Percentiles rank a stretch among this genome's conserved stretches.
Evolutionary conservation across 2,329 filamentous ascomycete genomes (phyloP).

Genomic region (Pseudopyrenochaeta lycopersici): DNA sequence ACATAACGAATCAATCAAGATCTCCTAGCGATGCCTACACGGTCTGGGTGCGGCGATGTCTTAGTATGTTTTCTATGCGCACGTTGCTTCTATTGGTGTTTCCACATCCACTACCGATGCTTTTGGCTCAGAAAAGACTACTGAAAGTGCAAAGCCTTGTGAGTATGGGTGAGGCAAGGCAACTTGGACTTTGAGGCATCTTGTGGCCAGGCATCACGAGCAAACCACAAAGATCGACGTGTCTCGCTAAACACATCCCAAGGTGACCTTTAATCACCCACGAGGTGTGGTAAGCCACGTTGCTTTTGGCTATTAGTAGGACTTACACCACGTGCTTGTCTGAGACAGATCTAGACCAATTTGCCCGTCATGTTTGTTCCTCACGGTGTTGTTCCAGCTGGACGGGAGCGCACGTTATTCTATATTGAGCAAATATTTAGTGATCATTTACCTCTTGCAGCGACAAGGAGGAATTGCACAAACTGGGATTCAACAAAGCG

Average conservation of each 20-base stretch:
- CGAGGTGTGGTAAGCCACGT: not conserved
- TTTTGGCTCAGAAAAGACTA: constrained; percentile 35
- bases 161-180: constrained; percentile 5
- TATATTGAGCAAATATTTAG: not conserved
- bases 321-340: not conserved
- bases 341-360: not conserved
- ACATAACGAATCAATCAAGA: constrained; percentile 14
- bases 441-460: not conserved
- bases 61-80: constrained; percentile 40
- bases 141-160: constrained; percentile 40
- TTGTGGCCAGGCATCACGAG: no score
- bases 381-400: no score
- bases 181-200: not conserved
- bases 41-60: constrained; percentile 35
- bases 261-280: not conserved
- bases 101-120: constrained; percentile 34
- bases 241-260: not conserved
- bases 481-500: no score
- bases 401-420: not conserved
- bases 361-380: no score
- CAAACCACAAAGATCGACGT: no score
- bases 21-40: constrained; percentile 20
- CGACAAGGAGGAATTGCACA: no score
- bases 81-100: constrained; percentile 37
- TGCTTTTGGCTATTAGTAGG: not conserved